phyloP scores from a whole-genome alignment of 305 asterid species.

The Fraxinus platypoda region DNA sequence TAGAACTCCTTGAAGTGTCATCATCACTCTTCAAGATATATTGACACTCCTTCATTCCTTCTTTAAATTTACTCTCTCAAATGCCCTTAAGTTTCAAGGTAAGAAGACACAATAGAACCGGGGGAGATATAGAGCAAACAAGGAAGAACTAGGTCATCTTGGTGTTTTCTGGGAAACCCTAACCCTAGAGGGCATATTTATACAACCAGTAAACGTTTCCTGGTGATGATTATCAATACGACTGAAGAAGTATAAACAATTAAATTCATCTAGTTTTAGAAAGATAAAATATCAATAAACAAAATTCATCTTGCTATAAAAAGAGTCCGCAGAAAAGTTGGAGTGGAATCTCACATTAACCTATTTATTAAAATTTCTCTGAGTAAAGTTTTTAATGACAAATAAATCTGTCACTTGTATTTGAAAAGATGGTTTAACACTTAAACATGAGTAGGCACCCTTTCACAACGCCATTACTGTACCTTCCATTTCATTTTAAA shows the following conservation, averaged over 20 bases:
- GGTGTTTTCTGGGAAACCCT: slow-evolving; percentile 53
- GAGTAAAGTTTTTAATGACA: background rate
- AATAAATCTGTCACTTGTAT: background rate
- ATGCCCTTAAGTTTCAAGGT: background rate
- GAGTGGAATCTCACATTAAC: no score
- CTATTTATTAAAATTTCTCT: background rate
- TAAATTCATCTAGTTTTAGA: no score
- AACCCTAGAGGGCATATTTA: slow-evolving; percentile 67
- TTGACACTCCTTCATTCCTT: slow-evolving; percentile 52
- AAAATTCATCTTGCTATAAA: background rate
- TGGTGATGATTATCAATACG: background rate
- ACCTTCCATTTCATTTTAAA: background rate
- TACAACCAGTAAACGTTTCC: slow-evolving; percentile 23
- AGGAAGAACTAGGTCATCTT: slow-evolving; percentile 23
- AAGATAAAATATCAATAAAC: background rate
- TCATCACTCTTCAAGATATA: slow-evolving; percentile 40
- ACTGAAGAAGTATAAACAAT: background rate
- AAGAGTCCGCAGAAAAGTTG: background rate
- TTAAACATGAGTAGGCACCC: background rate
- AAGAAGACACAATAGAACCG: background rate
- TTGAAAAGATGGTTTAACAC: background rate
- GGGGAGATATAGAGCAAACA: background rate
- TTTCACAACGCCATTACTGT: background rate
- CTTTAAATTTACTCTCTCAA: background rate
- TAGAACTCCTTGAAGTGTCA: slow-evolving; percentile 23